Conservation (phyloP, 2,329 filamentous ascomycete genomes). For the Aspergillus ruber region DNA sequence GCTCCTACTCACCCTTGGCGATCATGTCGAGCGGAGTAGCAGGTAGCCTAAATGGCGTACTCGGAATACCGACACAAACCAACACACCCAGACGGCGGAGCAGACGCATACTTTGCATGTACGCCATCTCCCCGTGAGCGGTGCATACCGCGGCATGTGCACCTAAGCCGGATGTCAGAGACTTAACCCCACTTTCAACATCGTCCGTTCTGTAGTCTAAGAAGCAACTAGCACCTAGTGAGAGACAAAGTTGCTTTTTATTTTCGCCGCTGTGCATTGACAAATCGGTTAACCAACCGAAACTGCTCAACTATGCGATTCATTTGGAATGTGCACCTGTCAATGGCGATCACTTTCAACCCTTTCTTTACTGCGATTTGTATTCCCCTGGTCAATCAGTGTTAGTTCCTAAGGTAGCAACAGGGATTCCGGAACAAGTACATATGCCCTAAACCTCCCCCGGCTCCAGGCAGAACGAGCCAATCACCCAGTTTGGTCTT, state of each 20-base stretch:
- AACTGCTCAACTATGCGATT: neutral
- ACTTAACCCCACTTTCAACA: conserved; percentile 33
- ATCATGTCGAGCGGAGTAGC: conserved; percentile 44
- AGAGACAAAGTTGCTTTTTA: conserved; percentile 28
- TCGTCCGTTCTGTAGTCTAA: conserved; percentile 32
- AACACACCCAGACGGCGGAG: conserved; percentile 42
- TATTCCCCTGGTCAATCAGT: conserved; percentile 21
- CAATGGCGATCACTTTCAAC: conserved; percentile 32
- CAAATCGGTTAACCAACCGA: neutral
- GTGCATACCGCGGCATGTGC: conserved; percentile 44
- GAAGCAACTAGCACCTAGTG: conserved; percentile 27
- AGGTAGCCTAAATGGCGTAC: conserved; percentile 37
- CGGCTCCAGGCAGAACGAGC: conserved; percentile 31
- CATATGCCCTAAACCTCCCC: conserved; percentile 36
- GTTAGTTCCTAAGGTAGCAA: neutral
- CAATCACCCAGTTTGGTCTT: conserved; percentile 29
- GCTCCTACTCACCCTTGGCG: conserved; percentile 30
- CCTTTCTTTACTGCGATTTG: conserved; percentile 32
- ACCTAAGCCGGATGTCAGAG: conserved; percentile 36
- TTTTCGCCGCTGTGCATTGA: conserved; percentile 21
- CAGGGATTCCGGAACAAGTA: conserved; percentile 7
- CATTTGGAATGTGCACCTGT: conserved; percentile 19
- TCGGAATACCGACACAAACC: conserved; percentile 44
- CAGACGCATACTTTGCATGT: conserved; percentile 39
- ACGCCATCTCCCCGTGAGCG: conserved; percentile 41